A percentile compares a stretch with the other conserved stretches of the same genome.
phyloP scores from a whole-genome alignment of 192 early-diverging fungal species.

The Chytriomyces hyalinus region DNA sequence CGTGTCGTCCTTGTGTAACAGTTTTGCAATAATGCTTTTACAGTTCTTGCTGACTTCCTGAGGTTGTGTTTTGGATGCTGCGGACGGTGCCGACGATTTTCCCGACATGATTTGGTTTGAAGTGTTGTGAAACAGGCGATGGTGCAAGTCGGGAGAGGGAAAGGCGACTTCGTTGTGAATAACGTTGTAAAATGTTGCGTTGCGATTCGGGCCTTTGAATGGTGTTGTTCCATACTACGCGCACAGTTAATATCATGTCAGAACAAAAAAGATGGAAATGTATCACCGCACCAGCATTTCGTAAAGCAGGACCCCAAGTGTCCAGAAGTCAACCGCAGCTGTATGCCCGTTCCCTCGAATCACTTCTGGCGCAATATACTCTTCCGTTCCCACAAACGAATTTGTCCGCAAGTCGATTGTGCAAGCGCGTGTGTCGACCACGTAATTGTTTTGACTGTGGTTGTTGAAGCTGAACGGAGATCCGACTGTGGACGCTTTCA shows the following conservation, averaged over 20 bases:
- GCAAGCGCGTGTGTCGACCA: constrained; percentile 32
- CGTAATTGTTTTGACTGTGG: constrained; percentile 39
- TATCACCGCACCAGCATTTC: constrained; percentile 81
- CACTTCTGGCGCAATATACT: constrained; percentile 99
- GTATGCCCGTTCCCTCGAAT: constrained; percentile 96
- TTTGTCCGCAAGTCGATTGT: constrained; percentile 73
- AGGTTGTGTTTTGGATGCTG: constrained; percentile 10
- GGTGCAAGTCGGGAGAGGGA: constrained; percentile 46
- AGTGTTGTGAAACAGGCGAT: constrained; percentile 12
- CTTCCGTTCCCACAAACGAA: constrained; percentile 98
- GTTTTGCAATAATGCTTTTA: constrained; percentile 79
- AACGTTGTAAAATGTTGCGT: constrained; percentile 87
- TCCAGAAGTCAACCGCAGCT: constrained; percentile 97
- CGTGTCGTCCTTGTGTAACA: constrained; percentile 90
- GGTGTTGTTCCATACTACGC: constrained; percentile 85
- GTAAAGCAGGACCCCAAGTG: constrained; percentile 94
- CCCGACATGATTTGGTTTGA: neutral
- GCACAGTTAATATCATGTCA: constrained; percentile 5
- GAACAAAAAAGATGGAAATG: neutral
- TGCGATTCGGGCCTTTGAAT: constrained; percentile 92
- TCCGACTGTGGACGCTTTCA: constrained; percentile 10
- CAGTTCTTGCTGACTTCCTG: constrained; percentile 58
- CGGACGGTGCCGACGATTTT: neutral
- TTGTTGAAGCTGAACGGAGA: constrained; percentile 72
- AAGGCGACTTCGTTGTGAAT: constrained; percentile 82